Evolutionary conservation across 2,329 filamentous ascomycete species (phyloP).

Genomic region (Dactylellina leptospora): DNA sequence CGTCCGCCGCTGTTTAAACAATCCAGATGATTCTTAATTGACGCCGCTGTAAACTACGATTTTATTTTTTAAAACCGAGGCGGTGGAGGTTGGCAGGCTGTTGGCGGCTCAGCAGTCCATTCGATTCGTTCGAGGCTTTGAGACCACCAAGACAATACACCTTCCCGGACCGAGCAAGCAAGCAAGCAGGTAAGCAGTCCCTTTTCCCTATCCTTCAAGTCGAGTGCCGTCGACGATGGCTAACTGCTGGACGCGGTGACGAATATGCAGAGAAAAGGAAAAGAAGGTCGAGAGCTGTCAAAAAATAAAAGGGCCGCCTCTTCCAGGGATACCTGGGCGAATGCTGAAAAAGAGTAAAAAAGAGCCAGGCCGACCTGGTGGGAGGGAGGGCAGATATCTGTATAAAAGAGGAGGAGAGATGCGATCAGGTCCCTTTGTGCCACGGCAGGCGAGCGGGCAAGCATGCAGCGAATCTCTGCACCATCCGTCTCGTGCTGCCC

Average conservation of each 20-base stretch:
- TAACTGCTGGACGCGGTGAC: background rate
- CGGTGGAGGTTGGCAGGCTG: constrained; percentile 10
- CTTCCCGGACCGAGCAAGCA: constrained; percentile 14
- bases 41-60: constrained; percentile 14
- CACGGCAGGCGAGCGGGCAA: too few species aligned
- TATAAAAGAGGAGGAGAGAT: constrained; percentile 13
- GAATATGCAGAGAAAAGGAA: background rate
- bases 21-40: constrained; percentile 1
- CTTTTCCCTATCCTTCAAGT: background rate
- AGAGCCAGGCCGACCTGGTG: constrained; percentile 19
- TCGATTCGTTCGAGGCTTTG: constrained; percentile 45
- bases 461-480: background rate
- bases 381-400: constrained; percentile 2
- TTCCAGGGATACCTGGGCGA: constrained; percentile 30
- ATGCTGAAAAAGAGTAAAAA: constrained; percentile 14
- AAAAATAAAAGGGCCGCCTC: background rate
- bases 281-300: too few species aligned
- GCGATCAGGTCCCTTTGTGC: constrained; percentile 7
- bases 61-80: constrained; percentile 27
- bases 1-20: constrained; percentile 5
- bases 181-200: background rate
- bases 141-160: too few species aligned
- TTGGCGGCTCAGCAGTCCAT: constrained; percentile 46
- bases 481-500: constrained; percentile 4
- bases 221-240: too few species aligned